Percentiles rank a stretch among this genome's conserved stretches.
phyloP scores from a whole-genome alignment of 352 stramenopile genomes.

The Phytophthora sp. region DNA sequence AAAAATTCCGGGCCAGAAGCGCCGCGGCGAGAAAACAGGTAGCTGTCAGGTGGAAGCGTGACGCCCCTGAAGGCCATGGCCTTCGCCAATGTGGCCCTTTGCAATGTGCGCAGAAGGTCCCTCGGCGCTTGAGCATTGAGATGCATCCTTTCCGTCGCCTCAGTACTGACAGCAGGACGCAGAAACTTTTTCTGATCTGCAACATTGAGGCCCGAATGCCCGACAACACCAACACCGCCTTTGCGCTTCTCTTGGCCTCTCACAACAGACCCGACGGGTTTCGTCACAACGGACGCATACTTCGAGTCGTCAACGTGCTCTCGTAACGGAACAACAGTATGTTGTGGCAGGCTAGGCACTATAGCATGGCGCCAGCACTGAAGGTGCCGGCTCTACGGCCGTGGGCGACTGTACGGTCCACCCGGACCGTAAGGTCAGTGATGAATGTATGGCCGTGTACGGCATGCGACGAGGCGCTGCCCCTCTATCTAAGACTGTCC shows the following conservation, averaged over 20 bases:
- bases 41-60: neutral
- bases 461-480: neutral
- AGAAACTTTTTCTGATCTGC: no score
- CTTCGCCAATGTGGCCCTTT: neutral
- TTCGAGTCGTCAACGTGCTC: neutral
- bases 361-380: neutral
- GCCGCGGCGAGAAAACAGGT: neutral
- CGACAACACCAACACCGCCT: no score
- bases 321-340: neutral
- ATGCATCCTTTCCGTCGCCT: no score
- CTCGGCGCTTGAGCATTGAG: no score
- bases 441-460: neutral
- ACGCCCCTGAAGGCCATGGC: neutral
- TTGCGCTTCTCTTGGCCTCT: no score
- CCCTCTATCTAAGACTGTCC: no score
- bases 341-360: no score
- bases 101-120: no score
- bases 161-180: no score
- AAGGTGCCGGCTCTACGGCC: conserved; percentile 1
- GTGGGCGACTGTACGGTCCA: conserved; percentile 1
- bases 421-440: neutral
- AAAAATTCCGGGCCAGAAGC: conserved; percentile 7
- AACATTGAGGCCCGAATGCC: no score
- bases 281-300: no score
- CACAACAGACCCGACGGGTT: no score